Percentiles rank a stretch among this genome's conserved stretches.
Conservation (phyloP, 805 yeast species). For the Yamadazyma scolyti region DNA sequence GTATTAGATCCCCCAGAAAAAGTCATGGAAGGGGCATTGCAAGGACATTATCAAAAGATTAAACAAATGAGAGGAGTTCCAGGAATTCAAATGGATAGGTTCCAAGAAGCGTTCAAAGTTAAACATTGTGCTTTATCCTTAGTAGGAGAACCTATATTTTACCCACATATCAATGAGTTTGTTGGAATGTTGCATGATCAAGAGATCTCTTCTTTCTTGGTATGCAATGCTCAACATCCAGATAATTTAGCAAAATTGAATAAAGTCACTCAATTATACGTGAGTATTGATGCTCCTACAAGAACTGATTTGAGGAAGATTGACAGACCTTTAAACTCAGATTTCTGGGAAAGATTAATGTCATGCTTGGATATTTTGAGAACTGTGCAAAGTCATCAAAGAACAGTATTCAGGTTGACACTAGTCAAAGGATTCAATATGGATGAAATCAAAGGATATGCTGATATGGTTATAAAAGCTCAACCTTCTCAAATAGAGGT, state of each 20-base stretch:
- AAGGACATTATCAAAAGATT: conserved; percentile 87
- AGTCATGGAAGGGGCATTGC: conserved; percentile 78
- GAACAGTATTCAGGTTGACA: conserved; percentile 89
- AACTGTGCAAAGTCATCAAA: conserved; percentile 71
- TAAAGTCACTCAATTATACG: conserved; percentile 87
- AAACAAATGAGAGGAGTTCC: conserved; percentile 96
- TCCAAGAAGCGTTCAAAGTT: conserved; percentile 86
- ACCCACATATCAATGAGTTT: conserved; percentile 86
- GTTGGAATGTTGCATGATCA: conserved; percentile 74
- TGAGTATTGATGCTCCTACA: conserved; percentile 92
- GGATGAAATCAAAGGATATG: conserved; percentile 75
- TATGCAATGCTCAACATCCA: conserved; percentile 96
- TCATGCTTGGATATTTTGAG: conserved; percentile 75
- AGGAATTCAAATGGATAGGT: conserved; percentile 85
- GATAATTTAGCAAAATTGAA: conserved; percentile 65
- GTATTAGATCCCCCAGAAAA: conserved; percentile 86
- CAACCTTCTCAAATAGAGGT: conserved; percentile 86
- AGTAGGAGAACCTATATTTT: conserved; percentile 94
- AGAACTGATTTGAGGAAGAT: conserved; percentile 74
- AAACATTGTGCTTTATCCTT: conserved; percentile 88
- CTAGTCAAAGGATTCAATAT: conserved; percentile 91
- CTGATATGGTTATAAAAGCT: conserved; percentile 80
- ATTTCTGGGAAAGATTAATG: conserved; percentile 87
- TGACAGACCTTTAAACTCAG: conserved; percentile 85
- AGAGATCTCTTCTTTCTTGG: conserved; percentile 81